Base-by-base conservation (phyloP, 139 green algal genomes). In the Chlamydomonas sp. region DNA sequence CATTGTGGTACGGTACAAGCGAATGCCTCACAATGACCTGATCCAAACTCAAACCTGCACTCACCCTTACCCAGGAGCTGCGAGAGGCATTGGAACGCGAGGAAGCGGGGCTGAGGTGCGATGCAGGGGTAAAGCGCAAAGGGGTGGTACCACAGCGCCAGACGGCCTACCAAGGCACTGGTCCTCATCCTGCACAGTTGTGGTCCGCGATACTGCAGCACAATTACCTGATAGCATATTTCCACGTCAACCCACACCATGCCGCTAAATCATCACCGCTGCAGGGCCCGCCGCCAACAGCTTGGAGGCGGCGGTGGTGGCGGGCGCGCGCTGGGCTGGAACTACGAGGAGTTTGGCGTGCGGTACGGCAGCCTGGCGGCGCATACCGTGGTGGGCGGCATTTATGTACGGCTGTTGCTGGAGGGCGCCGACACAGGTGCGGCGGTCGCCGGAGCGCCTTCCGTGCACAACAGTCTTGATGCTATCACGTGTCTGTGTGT, bases 381-480 rank as follows among this genome's bases (percentile, higher is more conserved):
- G 31, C 95, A 99, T 79, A 92, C 98, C 58, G 96, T 90, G 81
- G 91, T 99, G 5, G 97, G 93, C 5, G 94, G 96, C 20, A 91
- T 99, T 9, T 98, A 97, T 83, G 88, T 99, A 2, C 85, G 92
- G 57, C 93, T 99, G 74, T 92, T 99, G 78, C 91, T 99, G 82
- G 97, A 99, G 3, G 92, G 91, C 20, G 63, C 86, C 1, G 92
- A 96, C 68, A 57, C 73, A 79, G 80, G 91, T 88, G 71, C 0
- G 88, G 31, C 4, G 8, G 9, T 83, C n/a, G 8, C 73, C 8
- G 73, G 12, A 58, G 12, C 73, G 20, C n/a, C 73, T 14, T 61
- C 12, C 20, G 12, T 61, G 20, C 16, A 12, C 20, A 49, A 49
- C 31, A 49, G 31, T 49, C 31, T 49, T 49, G 31, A 49, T 49